A percentile compares a stretch with the other conserved stretches of the same genome.
phyloP scores from a whole-genome alignment of 257 asterid species.

The Solanum habrochaites region DNA sequence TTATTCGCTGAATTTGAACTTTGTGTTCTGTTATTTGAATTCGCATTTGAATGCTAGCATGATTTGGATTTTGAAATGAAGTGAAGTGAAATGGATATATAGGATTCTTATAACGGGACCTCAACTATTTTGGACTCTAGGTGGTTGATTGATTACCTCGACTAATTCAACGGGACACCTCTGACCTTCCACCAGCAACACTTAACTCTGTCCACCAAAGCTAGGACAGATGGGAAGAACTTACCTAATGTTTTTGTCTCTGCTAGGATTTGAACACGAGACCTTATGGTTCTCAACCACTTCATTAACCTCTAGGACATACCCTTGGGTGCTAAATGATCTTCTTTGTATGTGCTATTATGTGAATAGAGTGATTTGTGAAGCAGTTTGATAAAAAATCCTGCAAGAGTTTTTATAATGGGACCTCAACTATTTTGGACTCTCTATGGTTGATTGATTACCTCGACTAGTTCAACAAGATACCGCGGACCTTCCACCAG shows the following conservation, averaged over 20 bases:
- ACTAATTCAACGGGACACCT: background rate
- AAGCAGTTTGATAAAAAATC: background rate
- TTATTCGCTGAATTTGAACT: background rate
- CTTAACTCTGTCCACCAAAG: background rate
- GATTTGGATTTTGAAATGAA: background rate
- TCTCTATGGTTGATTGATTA: background rate
- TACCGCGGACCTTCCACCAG: background rate
- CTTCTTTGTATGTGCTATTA: background rate
- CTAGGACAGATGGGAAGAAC: background rate
- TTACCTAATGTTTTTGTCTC: background rate
- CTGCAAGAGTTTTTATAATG: background rate
- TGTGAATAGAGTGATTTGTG: background rate
- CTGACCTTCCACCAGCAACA: background rate
- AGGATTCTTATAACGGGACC: background rate
- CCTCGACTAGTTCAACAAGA: background rate
- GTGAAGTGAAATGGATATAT: background rate
- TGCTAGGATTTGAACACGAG: background rate
- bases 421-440: background rate
- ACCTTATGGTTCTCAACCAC: background rate
- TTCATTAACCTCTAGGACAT: background rate
- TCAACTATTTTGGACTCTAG: background rate
- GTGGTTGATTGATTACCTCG: background rate
- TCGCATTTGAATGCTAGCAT: background rate
- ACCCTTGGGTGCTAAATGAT: background rate
- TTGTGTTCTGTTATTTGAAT: background rate